Evolutionary conservation across 169 alveolate species (phyloP), one percentile per base, ranked within the genome.

Genomic region (Perkinsus marinus): DNA sequence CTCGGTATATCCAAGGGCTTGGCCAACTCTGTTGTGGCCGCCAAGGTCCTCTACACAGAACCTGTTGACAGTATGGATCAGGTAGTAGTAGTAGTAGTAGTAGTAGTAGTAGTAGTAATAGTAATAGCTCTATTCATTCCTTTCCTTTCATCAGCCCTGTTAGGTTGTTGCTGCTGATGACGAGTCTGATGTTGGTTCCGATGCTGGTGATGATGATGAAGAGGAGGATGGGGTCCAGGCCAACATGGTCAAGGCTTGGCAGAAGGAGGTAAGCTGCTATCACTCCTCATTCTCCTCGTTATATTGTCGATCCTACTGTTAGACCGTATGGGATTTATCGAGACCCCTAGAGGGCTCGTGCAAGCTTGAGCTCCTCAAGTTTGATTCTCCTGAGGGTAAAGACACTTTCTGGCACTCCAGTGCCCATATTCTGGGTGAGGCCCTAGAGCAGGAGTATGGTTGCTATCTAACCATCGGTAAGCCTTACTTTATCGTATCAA

Each of bases 351-450:
- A 98, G 93, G 99, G 99, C 36, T 98, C 96, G 93, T 94, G 95
- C 92, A 93, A 92, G 46, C 92, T 94, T 37, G 96, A 96, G 93
- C 94, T 98, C 38, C 95, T 97, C 38, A 97, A 94, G 91, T 98
- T 98, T 92, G 99, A 98, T 68, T 96, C 97, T 41, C 95, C 93
- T 68, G 98, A 98, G 92, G 99, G 99, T 39, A 95, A 97, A 92
- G 96, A 96, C 91, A 98, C 97, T 0, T 99, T 98, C 93, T 98
- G 99, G 99, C 99, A 99, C 94, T 98, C 99, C 13, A 96, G 99
- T 36, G 99, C 99, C 16, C 99, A 99, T 93, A 95, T 98, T 39
- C 96, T 98, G 43, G 99, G 96, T 39, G 95, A 98, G 43, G 98
- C 99, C 37, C 93, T 99, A 90, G 99, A 99, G 94, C 96, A 96